A percentile compares a stretch with the other conserved stretches of the same genome.
phyloP scores from a whole-genome alignment of 2,329 filamentous ascomycete species.

The Acarospora socialis region DNA sequence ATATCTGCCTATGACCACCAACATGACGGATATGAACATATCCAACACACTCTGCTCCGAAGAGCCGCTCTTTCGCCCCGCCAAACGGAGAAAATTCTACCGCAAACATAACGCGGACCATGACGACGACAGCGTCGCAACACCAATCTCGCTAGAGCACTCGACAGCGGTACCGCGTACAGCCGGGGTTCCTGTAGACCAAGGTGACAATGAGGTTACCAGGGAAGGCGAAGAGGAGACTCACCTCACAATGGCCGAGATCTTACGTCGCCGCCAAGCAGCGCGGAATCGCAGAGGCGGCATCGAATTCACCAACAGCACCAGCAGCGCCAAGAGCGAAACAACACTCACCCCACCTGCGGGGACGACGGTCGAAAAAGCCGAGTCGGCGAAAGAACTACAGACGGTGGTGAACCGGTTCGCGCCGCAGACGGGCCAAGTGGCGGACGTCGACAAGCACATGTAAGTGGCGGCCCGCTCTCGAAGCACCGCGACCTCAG shows the following conservation, averaged over 20 bases:
- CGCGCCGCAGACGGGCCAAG: constrained; percentile 43
- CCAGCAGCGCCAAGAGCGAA: constrained; percentile 21
- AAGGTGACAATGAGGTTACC: constrained; percentile 1
- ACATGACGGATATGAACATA: no score
- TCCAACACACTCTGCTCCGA: no score
- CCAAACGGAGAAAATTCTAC: constrained; percentile 37
- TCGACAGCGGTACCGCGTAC: constrained; percentile 4
- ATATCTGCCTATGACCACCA: no score
- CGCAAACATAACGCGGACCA: constrained; percentile 25
- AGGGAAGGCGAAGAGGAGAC: constrained; percentile 11
- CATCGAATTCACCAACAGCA: constrained; percentile 26
- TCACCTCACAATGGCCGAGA: constrained; percentile 17
- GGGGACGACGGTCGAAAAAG: constrained; percentile 15
- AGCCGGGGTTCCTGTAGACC: constrained; percentile 4
- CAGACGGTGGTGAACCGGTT: constrained; percentile 38
- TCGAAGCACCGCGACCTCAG: no score
- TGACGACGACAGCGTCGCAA: constrained; percentile 13
- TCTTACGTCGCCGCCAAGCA: constrained; percentile 26
- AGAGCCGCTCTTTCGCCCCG: constrained; percentile 34
- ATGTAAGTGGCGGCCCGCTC: constrained; percentile 38
- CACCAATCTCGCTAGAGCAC: constrained; percentile 10
- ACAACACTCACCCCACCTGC: constrained; percentile 4
- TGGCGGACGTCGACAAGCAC: constrained; percentile 45
- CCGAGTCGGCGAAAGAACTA: constrained; percentile 24
- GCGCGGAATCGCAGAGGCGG: constrained; percentile 27